A percentile compares a stretch with the other conserved stretches of the same genome.
Evolutionary conservation across 768 basidiomycete species (phyloP).

Genomic region (Mycena floridula): DNA sequence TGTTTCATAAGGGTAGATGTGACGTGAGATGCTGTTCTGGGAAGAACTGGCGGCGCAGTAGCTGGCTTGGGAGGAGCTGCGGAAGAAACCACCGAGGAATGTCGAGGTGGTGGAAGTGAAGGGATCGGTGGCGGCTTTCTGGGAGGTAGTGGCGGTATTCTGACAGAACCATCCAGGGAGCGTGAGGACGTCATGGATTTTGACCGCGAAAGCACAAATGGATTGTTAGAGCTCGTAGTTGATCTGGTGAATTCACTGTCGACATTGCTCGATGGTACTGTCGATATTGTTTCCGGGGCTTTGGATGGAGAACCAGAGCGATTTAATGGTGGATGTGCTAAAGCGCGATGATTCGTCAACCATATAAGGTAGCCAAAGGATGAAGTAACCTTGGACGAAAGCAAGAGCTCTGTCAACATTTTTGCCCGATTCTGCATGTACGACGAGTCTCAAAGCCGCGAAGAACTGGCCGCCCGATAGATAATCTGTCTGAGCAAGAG

Average conservation of each 20-base stretch:
- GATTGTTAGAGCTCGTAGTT: constrained; percentile 29
- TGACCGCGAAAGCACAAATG: constrained; percentile 27
- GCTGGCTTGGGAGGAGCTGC: constrained; percentile 9
- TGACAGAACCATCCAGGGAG: constrained; percentile 10
- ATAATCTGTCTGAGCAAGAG: constrained; percentile 42
- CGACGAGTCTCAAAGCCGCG: constrained; percentile 60
- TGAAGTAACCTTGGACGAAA: constrained; percentile 72
- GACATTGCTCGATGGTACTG: constrained; percentile 2
- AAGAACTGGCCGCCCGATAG: constrained; percentile 73
- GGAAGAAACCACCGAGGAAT: constrained; percentile 10
- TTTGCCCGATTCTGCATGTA: constrained; percentile 56
- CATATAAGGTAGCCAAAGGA: no score
- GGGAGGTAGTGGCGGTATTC: constrained; percentile 45
- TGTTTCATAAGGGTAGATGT: constrained; percentile 68
- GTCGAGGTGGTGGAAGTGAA: constrained; percentile 22
- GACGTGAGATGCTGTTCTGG: constrained; percentile 40
- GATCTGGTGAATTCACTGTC: neutral
- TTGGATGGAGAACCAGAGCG: constrained; percentile 13
- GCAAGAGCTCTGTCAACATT: constrained; percentile 60
- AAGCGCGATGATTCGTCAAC: no score
- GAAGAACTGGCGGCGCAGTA: constrained; percentile 12
- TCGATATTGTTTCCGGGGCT: no score
- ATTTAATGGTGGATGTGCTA: constrained; percentile 16
- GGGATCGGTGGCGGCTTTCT: constrained; percentile 34
- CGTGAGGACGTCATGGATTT: constrained; percentile 10